These are phyloP conservation scores for Penicillium herquei DNA, from an alignment of 495 filamentous ascomycete genomes.

Conservation along the genomic window DNA sequence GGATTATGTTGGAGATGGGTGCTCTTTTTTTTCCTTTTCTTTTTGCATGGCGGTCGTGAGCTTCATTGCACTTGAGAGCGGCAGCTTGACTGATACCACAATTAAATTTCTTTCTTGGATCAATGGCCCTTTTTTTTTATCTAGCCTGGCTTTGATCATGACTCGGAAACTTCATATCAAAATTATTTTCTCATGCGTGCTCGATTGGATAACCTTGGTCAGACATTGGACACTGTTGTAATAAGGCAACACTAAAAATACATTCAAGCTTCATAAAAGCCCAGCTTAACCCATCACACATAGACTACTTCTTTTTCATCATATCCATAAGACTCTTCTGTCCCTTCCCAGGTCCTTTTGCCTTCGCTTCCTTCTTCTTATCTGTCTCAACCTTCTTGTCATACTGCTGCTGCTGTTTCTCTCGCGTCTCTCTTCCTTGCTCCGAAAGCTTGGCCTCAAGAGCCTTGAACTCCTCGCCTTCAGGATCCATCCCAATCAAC, in stretches of 20 bases:
- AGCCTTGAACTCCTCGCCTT: conserved; percentile 63
- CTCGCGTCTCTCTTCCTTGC: conserved; percentile 65
- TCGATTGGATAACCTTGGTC: neutral
- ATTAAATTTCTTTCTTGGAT: conserved; percentile 15
- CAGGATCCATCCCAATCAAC: conserved; percentile 76
- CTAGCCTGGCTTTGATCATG: neutral
- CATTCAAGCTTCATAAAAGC: too few relatives aligned
- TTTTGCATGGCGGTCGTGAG: conserved; percentile 22
- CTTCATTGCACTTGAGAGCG: conserved; percentile 16
- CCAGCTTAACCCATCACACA: too few relatives aligned
- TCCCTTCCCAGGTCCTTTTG: conserved; percentile 26
- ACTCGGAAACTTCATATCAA: neutral
- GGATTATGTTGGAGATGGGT: conserved; percentile 8
- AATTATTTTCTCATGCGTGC: neutral
- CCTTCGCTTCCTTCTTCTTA: conserved; percentile 51
- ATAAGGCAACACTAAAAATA: too few relatives aligned
- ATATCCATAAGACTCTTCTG: conserved; percentile 46
- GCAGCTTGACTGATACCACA: conserved; percentile 28
- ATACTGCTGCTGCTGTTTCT: conserved; percentile 72
- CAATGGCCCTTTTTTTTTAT: conserved; percentile 9
- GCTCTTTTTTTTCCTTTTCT: conserved; percentile 7
- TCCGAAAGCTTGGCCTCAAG: conserved; percentile 64
- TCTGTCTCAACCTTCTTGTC: conserved; percentile 65
- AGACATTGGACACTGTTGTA: too few relatives aligned
- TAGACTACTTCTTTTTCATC: conserved; percentile 26